Evolutionary conservation across 2,329 filamentous ascomycete species (phyloP).

Genomic region (Pyrenochaeta sp.): DNA sequence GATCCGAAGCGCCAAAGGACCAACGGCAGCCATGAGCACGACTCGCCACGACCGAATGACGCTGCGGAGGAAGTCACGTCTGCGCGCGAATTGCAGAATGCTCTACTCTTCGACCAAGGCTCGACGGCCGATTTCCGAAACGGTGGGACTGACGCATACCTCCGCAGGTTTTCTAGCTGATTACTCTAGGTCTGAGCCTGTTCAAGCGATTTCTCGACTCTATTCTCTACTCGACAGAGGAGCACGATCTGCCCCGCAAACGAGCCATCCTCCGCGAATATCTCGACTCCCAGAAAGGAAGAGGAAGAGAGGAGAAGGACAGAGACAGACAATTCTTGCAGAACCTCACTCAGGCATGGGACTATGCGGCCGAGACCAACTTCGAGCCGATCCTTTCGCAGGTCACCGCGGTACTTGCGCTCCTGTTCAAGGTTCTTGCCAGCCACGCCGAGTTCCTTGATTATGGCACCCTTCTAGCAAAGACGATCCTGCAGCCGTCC

Average conservation of each 20-base stretch:
- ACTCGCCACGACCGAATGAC: slow-evolving; percentile 29
- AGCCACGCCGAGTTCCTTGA: slow-evolving; percentile 76
- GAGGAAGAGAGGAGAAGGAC: slow-evolving; percentile 61
- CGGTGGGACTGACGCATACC: slow-evolving; percentile 24
- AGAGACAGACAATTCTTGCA: slow-evolving; percentile 71
- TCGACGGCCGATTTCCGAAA: slow-evolving; percentile 38
- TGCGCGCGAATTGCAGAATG: slow-evolving; percentile 47
- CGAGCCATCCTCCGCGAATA: slow-evolving; percentile 72
- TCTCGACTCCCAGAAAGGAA: slow-evolving; percentile 66
- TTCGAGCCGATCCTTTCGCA: slow-evolving; percentile 83
- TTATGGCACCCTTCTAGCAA: slow-evolving; percentile 79
- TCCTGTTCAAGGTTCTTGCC: slow-evolving; percentile 82
- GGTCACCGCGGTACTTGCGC: slow-evolving; percentile 79
- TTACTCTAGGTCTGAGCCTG: slow-evolving; percentile 66
- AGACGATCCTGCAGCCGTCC: slow-evolving; percentile 79
- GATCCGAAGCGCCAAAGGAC: slow-evolving; percentile 44
- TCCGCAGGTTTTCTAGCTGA: slow-evolving; percentile 14
- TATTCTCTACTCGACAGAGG: slow-evolving; percentile 64
- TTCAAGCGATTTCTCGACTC: slow-evolving; percentile 76
- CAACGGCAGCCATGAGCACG: slow-evolving; percentile 35
- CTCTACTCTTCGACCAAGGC: slow-evolving; percentile 49
- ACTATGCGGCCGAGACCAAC: slow-evolving; percentile 79
- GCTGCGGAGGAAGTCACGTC: slow-evolving; percentile 42
- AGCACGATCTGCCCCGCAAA: slow-evolving; percentile 59
- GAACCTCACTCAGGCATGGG: slow-evolving; percentile 89